Conservation (phyloP, 2,329 filamentous ascomycete species). For the Exophiala spinifera region DNA sequence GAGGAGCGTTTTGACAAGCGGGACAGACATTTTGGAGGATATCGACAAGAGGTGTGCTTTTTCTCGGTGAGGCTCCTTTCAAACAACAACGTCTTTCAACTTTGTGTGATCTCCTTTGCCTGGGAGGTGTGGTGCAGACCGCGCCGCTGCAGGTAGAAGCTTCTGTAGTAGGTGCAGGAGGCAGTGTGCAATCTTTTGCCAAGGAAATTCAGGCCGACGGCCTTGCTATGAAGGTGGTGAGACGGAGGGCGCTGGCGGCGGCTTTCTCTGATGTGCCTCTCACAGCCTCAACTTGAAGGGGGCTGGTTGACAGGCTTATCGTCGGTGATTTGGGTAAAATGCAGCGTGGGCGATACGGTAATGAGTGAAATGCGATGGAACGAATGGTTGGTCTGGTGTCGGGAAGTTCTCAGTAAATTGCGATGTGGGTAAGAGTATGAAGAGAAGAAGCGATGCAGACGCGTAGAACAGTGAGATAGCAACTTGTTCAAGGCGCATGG, state of each 20-base stretch:
- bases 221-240: too few relatives aligned
- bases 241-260: background rate
- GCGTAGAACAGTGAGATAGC: background rate
- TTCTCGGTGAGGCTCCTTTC: background rate
- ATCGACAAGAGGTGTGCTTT: background rate
- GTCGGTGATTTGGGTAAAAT: background rate
- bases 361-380: background rate
- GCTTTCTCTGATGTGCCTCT: constrained; percentile 10
- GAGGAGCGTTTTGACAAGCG: constrained; percentile 8
- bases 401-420: background rate
- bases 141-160: too few relatives aligned
- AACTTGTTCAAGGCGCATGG: background rate
- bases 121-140: too few relatives aligned
- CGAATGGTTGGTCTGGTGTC: background rate
- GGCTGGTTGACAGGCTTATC: background rate
- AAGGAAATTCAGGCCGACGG: too few relatives aligned
- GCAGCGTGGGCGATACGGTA: background rate
- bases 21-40: constrained; percentile 1
- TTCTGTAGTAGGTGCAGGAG: too few relatives aligned
- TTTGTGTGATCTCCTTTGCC: too few relatives aligned
- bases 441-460: background rate
- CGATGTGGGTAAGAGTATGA: background rate
- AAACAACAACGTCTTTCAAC: too few relatives aligned
- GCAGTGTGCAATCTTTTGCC: too few relatives aligned
- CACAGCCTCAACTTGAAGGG: background rate